These are phyloP conservation scores for Trichosporon ovoides DNA, from an alignment of 1,284 basidiomycete species.

Conservation along the genomic window DNA sequence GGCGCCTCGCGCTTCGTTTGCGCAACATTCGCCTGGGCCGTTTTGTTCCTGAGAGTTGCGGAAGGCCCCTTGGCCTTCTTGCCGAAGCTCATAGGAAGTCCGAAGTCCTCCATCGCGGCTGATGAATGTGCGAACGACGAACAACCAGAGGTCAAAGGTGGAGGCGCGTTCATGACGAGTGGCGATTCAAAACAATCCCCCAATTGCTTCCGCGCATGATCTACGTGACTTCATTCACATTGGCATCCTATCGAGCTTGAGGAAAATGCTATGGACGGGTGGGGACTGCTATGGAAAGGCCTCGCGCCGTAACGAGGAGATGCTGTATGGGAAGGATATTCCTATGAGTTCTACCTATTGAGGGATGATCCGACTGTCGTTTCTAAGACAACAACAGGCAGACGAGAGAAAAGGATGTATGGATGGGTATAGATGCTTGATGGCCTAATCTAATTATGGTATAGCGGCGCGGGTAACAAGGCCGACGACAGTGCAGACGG, in stretches of 20 bases:
- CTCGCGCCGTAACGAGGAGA: slow-evolving; percentile 23
- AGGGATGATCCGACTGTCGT: neutral
- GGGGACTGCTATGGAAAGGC: slow-evolving; percentile 11
- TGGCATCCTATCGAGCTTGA: slow-evolving; percentile 6
- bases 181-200: slow-evolving; percentile 1
- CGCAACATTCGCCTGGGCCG: slow-evolving; percentile 25
- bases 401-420: slow-evolving; percentile 14
- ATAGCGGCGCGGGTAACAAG: slow-evolving; percentile 21
- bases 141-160: neutral
- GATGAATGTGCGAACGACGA: neutral
- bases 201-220: neutral
- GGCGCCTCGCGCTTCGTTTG: slow-evolving; percentile 40
- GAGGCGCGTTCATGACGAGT: neutral
- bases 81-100: slow-evolving; percentile 49
- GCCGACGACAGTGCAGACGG: neutral
- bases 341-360: slow-evolving; percentile 19
- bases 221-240: slow-evolving; percentile 11
- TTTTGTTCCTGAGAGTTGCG: slow-evolving; percentile 32
- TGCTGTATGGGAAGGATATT: slow-evolving; percentile 9
- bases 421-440: slow-evolving; percentile 25
- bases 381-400: slow-evolving; percentile 5
- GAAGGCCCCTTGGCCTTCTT: slow-evolving; percentile 43
- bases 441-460: slow-evolving; percentile 23
- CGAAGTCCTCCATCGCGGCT: slow-evolving; percentile 43
- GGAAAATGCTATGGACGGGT: slow-evolving; percentile 23